Evolutionary conservation across 306 rosid genomes (phyloP), one percentile per base, ranked within the genome.

Genomic region (Boehmeria nivea): DNA sequence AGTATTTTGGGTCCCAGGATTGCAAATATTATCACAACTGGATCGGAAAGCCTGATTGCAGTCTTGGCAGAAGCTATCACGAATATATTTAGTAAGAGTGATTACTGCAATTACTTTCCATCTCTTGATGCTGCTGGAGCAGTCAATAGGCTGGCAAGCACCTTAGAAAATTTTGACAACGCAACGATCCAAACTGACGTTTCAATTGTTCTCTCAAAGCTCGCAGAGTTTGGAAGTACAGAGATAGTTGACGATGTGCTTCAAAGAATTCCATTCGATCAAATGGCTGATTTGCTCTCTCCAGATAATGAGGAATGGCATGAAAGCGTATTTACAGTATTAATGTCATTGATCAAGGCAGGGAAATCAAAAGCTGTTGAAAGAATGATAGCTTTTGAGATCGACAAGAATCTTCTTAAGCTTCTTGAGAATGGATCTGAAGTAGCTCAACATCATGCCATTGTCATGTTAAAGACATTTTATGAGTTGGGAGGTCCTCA

Each of bases 251-350:
- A 61, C 51, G 50, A 69, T 33, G 74, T 69, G 36, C 68, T 69
- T 36, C 58, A 61, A 26, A 21, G 63, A 21, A 61, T 69, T 31
- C 68, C 54, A 12, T 61, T 61, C 26, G 23, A 37, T 31, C 68
- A 40, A 34, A 22, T 69, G 59, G 63, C 58, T 15, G 63, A 24
- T 38, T 61, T 61, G 52, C 74, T 61, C 34, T 53, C 74, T 25
- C 74, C 59, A 43, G 51, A 61, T 53, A 31, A 46, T n/a, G 52
- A 69, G 63, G 63, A 69, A 37, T 69, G 74, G 74, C 68, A 69
- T 20, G 74, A 61, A 39, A 60, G 63, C 52, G 28, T 69, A 50
- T 61, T 61, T 61, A 60, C 68, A 24, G 43, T 69, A 61, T 48
- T 69, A 43, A 54, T 54, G 39, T 69, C 68, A 2, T 47, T 69